Percentiles rank a stretch among this genome's conserved stretches.
phyloP scores from a whole-genome alignment of 257 asterid genomes.

The Nicotiana benthamiana region DNA sequence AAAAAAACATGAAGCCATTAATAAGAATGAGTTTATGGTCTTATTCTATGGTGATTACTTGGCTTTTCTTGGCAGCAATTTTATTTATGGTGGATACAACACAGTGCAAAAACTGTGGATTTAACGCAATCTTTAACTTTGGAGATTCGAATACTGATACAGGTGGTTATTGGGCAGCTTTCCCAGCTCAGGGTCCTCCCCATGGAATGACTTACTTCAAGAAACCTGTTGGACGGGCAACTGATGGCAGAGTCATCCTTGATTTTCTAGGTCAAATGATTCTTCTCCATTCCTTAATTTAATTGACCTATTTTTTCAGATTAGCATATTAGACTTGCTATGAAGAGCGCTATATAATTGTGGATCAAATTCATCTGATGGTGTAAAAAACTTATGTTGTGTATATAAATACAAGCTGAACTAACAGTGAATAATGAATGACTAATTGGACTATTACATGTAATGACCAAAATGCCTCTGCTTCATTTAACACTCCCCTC shows the following conservation, averaged over 20 bases:
- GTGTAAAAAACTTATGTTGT: constrained; percentile 4
- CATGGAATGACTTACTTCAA: constrained; percentile 74
- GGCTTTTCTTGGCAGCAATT: constrained; percentile 18
- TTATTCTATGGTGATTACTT: not conserved
- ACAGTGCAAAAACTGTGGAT: constrained; percentile 25
- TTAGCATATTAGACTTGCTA: constrained; percentile 17
- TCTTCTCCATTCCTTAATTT: not conserved
- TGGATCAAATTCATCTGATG: not conserved
- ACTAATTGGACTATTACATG: no score
- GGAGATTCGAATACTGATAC: constrained; percentile 76
- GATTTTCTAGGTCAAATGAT: constrained; percentile 47
- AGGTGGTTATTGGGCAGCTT: constrained; percentile 71
- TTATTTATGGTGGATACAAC: not conserved
- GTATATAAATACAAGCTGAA: no score
- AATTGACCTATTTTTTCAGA: not conserved
- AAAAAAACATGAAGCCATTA: not conserved
- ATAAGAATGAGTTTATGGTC: constrained; percentile 22
- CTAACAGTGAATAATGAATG: no score
- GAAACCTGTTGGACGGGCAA: constrained; percentile 68
- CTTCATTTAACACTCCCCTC: no score
- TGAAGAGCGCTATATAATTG: not conserved
- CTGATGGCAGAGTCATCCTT: constrained; percentile 68
- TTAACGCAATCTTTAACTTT: constrained; percentile 57
- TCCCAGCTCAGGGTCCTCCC: constrained; percentile 54
- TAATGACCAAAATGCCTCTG: no score